Base-by-base conservation (phyloP, 2,329 filamentous ascomycete genomes). In the Aureobasidium sp. region DNA sequence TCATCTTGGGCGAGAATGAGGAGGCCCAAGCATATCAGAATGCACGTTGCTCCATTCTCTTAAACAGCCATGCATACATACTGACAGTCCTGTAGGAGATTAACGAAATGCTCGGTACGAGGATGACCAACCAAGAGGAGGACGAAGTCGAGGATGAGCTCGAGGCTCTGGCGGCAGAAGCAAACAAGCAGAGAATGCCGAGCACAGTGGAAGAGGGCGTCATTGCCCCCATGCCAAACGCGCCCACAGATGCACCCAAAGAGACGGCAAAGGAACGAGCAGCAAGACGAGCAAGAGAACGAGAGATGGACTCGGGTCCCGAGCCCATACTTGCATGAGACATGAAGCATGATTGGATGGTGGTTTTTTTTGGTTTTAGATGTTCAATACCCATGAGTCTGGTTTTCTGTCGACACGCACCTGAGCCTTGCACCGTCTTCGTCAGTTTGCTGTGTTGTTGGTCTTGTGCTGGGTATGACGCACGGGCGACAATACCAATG, bases 101-200 rank as follows among this genome's bases (percentile, higher is more conserved):
- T 68, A 94, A 88, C 76, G 90, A 96, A 55, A 89, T 97, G 83
- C 84, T 99, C 2, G 89, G 87, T 37, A 89, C 89, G 14, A 86
- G 87, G 68, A 92, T 99, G 79, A 90, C 91, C 15, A 94, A 91
- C 71, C 89, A 95, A 70, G 94, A 99, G 75, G 94, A 99, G 75
- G 93, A 97, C 71, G 94, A 97, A 71, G 94, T 99, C 37, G 94
- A 99, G 73, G 92, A 97, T 71, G 94, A 99, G 77, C 80, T 99
- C 58, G 90, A 89, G 61, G 87, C 87, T 1, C 80, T 99, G 66
- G 89, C 92, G 74, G 80, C 79, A 44, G 86, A 92, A 70, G 73
- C 85, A 59, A 74, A 73, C 44, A 76, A 74, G 37, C 64, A 64
- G 8, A 65, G 42, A 11, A 36, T 69, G 39, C 64, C 67, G 5